Evolutionary conservation across 2,329 filamentous ascomycete genomes (phyloP), one percentile per base, ranked within the genome.

Genomic region (Lachnellula cervina): DNA sequence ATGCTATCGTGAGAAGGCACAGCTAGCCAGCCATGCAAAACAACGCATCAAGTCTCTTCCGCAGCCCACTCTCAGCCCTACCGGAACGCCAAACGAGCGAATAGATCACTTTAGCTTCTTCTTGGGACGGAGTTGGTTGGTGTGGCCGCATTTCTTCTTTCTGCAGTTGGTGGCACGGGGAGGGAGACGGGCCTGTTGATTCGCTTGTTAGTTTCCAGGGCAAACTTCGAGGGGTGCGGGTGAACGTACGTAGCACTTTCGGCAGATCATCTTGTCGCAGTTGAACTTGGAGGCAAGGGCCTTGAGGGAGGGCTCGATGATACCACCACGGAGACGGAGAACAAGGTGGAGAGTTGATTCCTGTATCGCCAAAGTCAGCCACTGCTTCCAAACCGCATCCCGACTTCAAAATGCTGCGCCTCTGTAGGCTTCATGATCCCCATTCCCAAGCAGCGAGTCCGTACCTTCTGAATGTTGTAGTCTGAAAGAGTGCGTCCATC

Each of bases 261-360:
- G 93, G 90, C 94, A 97, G 80, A 97, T 96, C 88, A 93, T 93
- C 88, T 97, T 97, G 70, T 97, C 94, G 89, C 93, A 97, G 88
- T 99, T 97, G 87, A 95, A 97, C 86, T 97, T 97, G 83, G 88
- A 92, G 74, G 93, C 93, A 66, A 97, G 87, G 69, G 90, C 93
- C 88, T 97, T 97, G 72, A 97, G 87, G 72, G 92, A 97, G 71
- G 94, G 94, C 86, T 97, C 93, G 73, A 96, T 97, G 83, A 97
- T 93, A 84, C 93, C 93, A 84, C 93, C 93, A 84, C 93, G 92
- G 71, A 97, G 92, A 82, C 93, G 92, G 79, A 97, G 92, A 75
- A 97, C 93, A 74, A 97, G 80, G 82, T 97, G 93, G 71, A 97
- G 92, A 67, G 93, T 97, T 56, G 93, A 97, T 84, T 97, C 93